These are phyloP conservation scores for Yarrowia sp. DNA, from an alignment of 805 yeast species.

Conservation along the genomic window DNA sequence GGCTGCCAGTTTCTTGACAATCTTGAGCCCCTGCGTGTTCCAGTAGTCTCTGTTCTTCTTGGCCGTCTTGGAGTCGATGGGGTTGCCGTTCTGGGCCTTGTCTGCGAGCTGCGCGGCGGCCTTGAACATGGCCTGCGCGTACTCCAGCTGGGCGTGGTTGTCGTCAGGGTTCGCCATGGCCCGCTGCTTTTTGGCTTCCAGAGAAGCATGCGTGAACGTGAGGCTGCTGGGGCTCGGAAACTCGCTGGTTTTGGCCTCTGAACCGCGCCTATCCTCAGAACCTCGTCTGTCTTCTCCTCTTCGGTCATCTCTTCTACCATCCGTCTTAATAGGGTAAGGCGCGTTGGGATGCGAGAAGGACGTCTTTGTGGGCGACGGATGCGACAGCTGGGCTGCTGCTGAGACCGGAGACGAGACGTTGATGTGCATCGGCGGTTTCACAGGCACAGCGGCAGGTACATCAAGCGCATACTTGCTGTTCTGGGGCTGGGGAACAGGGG, in stretches of 20 bases:
- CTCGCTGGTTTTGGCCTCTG: conserved; percentile 28
- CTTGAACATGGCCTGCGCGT: conserved; percentile 36
- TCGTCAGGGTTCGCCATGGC: conserved; percentile 23
- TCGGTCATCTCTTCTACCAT: neutral
- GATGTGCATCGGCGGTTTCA: conserved; percentile 10
- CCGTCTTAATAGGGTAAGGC: conserved; percentile 24
- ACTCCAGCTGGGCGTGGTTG: conserved; percentile 19
- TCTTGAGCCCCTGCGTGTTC: conserved; percentile 63
- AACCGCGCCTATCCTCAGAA: conserved; percentile 1
- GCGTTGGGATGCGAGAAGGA: conserved; percentile 29
- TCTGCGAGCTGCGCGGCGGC: conserved; percentile 19
- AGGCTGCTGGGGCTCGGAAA: conserved; percentile 19
- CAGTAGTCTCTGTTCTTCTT: conserved; percentile 63
- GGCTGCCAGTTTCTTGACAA: conserved; percentile 62
- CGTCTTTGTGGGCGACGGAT: conserved; percentile 13
- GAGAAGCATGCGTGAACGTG: conserved; percentile 14
- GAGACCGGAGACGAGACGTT: neutral
- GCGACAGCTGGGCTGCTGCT: neutral
- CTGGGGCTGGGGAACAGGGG: conserved; percentile 17
- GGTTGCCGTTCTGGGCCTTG: conserved; percentile 50
- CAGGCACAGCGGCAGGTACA: conserved; percentile 22
- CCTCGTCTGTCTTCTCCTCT: conserved; percentile 4
- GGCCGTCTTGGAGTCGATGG: conserved; percentile 55
- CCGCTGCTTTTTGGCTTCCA: conserved; percentile 27
- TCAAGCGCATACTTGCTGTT: conserved; percentile 20